phyloP scores from a whole-genome alignment of 768 basidiomycete genomes.

The Lentinus tigrinus region DNA sequence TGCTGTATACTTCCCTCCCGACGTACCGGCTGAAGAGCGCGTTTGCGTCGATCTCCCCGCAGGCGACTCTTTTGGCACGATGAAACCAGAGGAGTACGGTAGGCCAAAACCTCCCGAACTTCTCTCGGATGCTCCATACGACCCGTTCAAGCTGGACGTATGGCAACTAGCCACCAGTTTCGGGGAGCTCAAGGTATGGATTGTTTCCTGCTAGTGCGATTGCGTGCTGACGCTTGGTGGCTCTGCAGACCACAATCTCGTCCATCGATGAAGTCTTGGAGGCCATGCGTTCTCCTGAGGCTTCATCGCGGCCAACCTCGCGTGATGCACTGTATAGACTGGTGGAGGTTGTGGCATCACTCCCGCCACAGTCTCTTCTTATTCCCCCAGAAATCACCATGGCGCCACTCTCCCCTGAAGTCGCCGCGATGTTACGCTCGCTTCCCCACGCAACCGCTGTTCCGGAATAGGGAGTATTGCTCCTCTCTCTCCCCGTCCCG shows the following conservation, averaged over 20 bases:
- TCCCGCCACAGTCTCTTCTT: neutral
- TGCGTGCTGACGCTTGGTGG: neutral
- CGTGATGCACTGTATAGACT: neutral
- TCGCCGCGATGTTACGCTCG: neutral
- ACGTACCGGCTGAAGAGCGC: neutral
- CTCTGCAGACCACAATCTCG: neutral
- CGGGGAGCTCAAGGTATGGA: neutral
- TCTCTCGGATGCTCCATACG: neutral
- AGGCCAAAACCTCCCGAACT: neutral
- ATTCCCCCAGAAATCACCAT: neutral
- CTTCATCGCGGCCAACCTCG: neutral
- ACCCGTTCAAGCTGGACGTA: constrained; percentile 1
- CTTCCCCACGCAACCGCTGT: too few relatives aligned
- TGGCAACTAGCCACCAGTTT: constrained; percentile 4
- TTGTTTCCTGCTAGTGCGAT: neutral
- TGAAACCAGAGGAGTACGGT: neutral
- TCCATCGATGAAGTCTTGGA: neutral
- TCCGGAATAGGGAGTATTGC: too few relatives aligned
- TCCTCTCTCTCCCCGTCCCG: too few relatives aligned
- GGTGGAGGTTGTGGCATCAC: neutral
- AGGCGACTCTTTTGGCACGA: neutral
- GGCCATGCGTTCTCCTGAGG: neutral
- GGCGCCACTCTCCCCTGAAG: neutral
- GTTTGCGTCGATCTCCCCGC: neutral
- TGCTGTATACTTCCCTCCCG: neutral